Percentiles rank a stretch among this genome's conserved stretches.
Conservation (phyloP, 495 filamentous ascomycete genomes). For the Clavariopsis aquatica region DNA sequence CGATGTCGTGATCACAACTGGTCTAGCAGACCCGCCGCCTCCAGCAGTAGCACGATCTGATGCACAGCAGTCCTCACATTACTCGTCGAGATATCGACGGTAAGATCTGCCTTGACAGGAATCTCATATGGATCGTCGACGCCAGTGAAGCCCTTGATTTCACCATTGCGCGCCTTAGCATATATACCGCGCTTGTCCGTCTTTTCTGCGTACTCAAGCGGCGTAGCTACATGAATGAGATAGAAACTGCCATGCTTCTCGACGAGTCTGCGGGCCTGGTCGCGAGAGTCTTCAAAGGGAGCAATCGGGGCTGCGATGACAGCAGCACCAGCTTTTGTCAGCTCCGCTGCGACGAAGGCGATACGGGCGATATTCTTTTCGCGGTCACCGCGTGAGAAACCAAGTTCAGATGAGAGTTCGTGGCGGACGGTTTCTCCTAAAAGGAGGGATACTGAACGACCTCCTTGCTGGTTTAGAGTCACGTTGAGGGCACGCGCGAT, state of each 20-base stretch:
- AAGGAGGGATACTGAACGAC: slow-evolving; percentile 88
- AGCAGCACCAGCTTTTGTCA: slow-evolving; percentile 87
- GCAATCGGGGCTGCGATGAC: slow-evolving; percentile 98
- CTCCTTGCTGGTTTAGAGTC: slow-evolving; percentile 96
- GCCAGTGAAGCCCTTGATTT: slow-evolving; percentile 98
- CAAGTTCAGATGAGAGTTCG: slow-evolving; percentile 92
- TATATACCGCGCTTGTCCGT: slow-evolving; percentile 95
- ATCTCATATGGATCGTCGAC: slow-evolving; percentile 96
- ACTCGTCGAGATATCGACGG: slow-evolving; percentile 81
- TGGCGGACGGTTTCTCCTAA: slow-evolving; percentile 92
- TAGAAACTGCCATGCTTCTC: slow-evolving; percentile 88
- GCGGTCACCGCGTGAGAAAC: slow-evolving; percentile 91
- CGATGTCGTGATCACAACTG: slow-evolving; percentile 41
- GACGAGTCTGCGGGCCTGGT: slow-evolving; percentile 77
- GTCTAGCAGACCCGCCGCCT: slow-evolving; percentile 83
- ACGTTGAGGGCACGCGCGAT: slow-evolving; percentile 95
- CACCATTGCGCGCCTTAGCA: slow-evolving; percentile 75
- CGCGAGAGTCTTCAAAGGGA: slow-evolving; percentile 77
- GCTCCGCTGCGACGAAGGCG: slow-evolving; percentile 91
- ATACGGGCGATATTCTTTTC: slow-evolving; percentile 96
- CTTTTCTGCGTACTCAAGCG: slow-evolving; percentile 88
- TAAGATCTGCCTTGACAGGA: slow-evolving; percentile 77
- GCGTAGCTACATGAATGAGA: slow-evolving; percentile 91
- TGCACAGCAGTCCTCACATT: slow-evolving; percentile 91
- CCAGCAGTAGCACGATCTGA: slow-evolving; percentile 91